Percentiles rank a stretch among this genome's conserved stretches.
Evolutionary conservation across 2,329 filamentous ascomycete genomes (phyloP).

Genomic region (Talaromyces amestolkiae): DNA sequence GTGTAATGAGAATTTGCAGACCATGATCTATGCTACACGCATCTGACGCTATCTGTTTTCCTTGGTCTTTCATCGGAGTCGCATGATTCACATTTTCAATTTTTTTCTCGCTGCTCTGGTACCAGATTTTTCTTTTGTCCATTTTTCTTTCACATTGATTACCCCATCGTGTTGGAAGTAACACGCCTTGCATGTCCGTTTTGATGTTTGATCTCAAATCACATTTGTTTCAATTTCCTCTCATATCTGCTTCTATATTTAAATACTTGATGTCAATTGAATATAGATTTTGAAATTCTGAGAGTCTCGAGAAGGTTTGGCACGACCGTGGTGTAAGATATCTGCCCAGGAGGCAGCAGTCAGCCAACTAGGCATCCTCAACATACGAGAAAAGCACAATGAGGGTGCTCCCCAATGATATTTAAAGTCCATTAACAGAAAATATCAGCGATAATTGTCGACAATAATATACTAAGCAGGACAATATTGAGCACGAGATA

Average conservation of each 20-base stretch:
- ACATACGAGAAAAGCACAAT: neutral
- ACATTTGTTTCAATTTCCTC: neutral
- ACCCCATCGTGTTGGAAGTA: conserved; percentile 12
- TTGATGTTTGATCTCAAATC: neutral
- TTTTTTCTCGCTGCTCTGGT: conserved; percentile 19
- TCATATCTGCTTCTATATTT: conserved; percentile 2
- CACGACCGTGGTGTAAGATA: neutral
- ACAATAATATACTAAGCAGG: no score
- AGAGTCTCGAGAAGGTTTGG: neutral
- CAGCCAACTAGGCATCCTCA: neutral
- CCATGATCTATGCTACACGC: conserved; percentile 9
- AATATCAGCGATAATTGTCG: no score
- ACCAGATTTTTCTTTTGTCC: conserved; percentile 23
- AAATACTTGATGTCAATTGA: conserved; percentile 1
- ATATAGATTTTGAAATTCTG: neutral
- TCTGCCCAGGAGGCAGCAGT: neutral
- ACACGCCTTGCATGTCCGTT: conserved; percentile 2
- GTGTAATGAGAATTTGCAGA: neutral
- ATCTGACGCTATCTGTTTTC: conserved; percentile 8
- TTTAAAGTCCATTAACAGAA: no score
- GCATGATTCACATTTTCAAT: neutral
- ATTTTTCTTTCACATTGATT: conserved; percentile 20
- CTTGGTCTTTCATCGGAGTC: neutral
- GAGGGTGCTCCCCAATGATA: neutral
- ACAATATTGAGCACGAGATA: no score